Evolutionary conservation across 331 rosid genomes (phyloP).

Genomic region (Rosa hybrid): DNA sequence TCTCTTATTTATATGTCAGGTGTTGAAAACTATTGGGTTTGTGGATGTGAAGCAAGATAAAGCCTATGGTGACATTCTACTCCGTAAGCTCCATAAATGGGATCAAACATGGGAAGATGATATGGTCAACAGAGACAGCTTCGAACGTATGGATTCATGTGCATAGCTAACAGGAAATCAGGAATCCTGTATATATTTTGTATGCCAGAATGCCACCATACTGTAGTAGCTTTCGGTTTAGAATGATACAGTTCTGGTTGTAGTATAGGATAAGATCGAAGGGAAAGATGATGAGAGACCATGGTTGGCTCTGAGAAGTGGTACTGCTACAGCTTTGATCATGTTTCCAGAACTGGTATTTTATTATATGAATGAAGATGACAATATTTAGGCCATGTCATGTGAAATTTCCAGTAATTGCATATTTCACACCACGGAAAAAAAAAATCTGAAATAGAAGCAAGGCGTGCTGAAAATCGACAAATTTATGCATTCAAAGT

Average conservation of each 20-base stretch:
- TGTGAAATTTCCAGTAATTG: no score
- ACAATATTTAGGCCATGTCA: not conserved
- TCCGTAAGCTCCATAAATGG: conserved; percentile 48
- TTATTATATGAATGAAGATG: not conserved
- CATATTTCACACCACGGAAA: not conserved
- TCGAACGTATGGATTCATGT: not conserved
- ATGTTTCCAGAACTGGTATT: not conserved
- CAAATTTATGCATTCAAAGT: not conserved
- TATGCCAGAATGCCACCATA: not conserved
- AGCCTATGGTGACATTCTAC: conserved; percentile 61
- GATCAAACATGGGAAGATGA: conserved; percentile 42
- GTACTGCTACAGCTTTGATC: not conserved
- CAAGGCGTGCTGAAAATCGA: not conserved
- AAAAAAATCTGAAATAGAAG: not conserved
- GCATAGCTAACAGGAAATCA: not conserved
- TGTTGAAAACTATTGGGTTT: conserved; percentile 57
- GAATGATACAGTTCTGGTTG: not conserved
- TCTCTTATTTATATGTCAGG: conserved; percentile 46
- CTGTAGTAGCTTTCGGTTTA: not conserved
- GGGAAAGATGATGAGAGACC: not conserved
- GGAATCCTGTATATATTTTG: not conserved
- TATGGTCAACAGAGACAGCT: not conserved
- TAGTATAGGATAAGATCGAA: not conserved
- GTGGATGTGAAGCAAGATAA: conserved; percentile 65
- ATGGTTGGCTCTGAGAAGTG: not conserved